Conservation (phyloP, 1,139 yeast species). For the Scheffersomyces illinoinensis region DNA sequence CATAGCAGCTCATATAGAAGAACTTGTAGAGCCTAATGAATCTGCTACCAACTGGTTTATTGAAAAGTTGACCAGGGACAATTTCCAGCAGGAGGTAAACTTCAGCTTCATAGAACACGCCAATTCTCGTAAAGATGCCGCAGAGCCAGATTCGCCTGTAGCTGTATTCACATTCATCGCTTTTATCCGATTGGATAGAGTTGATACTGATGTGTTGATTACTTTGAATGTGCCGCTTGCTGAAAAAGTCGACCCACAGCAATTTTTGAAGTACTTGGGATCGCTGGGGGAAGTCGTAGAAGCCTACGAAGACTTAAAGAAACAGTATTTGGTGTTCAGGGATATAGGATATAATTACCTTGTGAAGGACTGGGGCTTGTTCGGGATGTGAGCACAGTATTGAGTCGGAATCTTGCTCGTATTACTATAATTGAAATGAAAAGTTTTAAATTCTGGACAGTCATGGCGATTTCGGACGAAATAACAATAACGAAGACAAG, state of each 20-base stretch:
- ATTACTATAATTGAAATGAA: neutral
- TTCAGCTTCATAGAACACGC: constrained; percentile 12
- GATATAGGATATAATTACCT: constrained; percentile 18
- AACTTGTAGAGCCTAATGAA: constrained; percentile 33
- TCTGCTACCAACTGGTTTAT: constrained; percentile 6
- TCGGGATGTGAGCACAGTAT: constrained; percentile 11
- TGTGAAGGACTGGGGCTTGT: constrained; percentile 30
- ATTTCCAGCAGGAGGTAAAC: constrained; percentile 4
- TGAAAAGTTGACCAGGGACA: constrained; percentile 9
- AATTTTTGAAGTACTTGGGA: constrained; percentile 33
- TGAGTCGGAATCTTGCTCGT: neutral
- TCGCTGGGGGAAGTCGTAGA: constrained; percentile 35
- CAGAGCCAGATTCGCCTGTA: constrained; percentile 23
- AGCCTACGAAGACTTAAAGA: constrained; percentile 6
- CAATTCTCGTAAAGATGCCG: constrained; percentile 54
- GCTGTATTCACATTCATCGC: constrained; percentile 49
- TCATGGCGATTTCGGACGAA: neutral
- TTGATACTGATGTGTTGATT: constrained; percentile 61
- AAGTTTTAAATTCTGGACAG: neutral
- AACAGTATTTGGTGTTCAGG: constrained; percentile 18
- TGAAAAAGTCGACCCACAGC: constrained; percentile 10
- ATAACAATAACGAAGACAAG: no score
- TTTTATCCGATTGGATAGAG: constrained; percentile 51
- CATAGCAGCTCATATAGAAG: constrained; percentile 43
- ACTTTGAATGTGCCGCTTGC: constrained; percentile 56